Percentiles rank a stretch among this genome's conserved stretches.
phyloP scores from a whole-genome alignment of 2,329 filamentous ascomycete species.

The Periconia digitata region DNA sequence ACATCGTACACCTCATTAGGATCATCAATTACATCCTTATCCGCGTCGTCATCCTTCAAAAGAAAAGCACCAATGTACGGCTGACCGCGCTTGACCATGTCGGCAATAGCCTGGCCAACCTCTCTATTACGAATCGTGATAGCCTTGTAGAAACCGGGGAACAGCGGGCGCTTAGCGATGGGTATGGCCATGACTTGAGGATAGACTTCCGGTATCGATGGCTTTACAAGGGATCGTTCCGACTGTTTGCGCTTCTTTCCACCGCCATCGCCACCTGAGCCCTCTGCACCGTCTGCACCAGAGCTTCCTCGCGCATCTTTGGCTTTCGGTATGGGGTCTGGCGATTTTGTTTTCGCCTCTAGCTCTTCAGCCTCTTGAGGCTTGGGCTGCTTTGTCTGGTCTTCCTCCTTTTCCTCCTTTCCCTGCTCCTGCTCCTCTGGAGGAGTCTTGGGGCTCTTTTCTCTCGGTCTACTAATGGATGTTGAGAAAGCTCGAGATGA shows the following conservation, averaged over 20 bases:
- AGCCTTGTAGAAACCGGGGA: conserved; percentile 98
- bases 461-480: conserved; percentile 54
- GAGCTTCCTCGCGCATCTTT: conserved; percentile 62
- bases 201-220: conserved; percentile 89
- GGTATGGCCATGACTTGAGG: conserved; percentile 97
- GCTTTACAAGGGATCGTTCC: conserved; percentile 83
- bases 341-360: conserved; percentile 50
- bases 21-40: conserved; percentile 90
- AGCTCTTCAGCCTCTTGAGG: conserved; percentile 44
- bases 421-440: conserved; percentile 50
- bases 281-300: conserved; percentile 54
- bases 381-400: conserved; percentile 45
- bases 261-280: conserved; percentile 55
- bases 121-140: conserved; percentile 94
- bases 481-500: conserved; percentile 43
- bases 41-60: conserved; percentile 93
- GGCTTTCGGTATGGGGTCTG: conserved; percentile 54
- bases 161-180: conserved; percentile 88
- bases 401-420: conserved; percentile 44
- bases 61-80: conserved; percentile 96
- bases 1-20: conserved; percentile 91
- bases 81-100: conserved; percentile 95
- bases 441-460: conserved; percentile 54
- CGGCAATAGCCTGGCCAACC: conserved; percentile 87
- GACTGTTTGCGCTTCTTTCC: conserved; percentile 71